These are phyloP conservation scores for Diaporthe nobilis DNA, from an alignment of 2,329 filamentous ascomycete genomes.

Conservation along the genomic window DNA sequence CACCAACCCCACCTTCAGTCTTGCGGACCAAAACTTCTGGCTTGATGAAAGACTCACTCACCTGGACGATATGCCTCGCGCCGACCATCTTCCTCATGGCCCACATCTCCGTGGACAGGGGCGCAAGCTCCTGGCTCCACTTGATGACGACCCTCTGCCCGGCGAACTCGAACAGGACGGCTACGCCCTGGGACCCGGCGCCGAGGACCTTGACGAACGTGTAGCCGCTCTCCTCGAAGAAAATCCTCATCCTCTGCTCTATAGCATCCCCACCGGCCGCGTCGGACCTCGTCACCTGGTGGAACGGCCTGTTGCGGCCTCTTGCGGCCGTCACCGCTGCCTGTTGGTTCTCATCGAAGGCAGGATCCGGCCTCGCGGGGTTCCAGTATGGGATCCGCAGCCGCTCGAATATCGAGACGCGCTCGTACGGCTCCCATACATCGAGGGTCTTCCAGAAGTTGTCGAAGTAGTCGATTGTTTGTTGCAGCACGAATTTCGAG, in stretches of 20 bases:
- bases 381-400: background rate
- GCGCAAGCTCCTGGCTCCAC: background rate
- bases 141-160: constrained; percentile 16
- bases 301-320: background rate
- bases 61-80: constrained; percentile 35
- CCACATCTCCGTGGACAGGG: constrained; percentile 19
- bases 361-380: constrained; percentile 17
- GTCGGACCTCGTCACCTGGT: background rate
- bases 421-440: background rate
- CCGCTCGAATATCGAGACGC: background rate
- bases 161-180: background rate
- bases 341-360: background rate
- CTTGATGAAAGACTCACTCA: background rate
- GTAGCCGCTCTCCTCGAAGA: background rate
- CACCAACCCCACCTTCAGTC: too few relatives aligned
- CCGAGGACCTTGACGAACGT: constrained; percentile 11
- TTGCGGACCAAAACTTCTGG: background rate
- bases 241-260: background rate
- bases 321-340: too few relatives aligned
- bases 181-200: constrained; percentile 21
- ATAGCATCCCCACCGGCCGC: background rate
- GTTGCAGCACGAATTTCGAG: constrained; percentile 9
- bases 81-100: constrained; percentile 4
- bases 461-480: constrained; percentile 24
- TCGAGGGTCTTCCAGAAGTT: background rate